Evolutionary conservation across 1,284 basidiomycete genomes (phyloP).

Genomic region (Clitocybe nebularis): DNA sequence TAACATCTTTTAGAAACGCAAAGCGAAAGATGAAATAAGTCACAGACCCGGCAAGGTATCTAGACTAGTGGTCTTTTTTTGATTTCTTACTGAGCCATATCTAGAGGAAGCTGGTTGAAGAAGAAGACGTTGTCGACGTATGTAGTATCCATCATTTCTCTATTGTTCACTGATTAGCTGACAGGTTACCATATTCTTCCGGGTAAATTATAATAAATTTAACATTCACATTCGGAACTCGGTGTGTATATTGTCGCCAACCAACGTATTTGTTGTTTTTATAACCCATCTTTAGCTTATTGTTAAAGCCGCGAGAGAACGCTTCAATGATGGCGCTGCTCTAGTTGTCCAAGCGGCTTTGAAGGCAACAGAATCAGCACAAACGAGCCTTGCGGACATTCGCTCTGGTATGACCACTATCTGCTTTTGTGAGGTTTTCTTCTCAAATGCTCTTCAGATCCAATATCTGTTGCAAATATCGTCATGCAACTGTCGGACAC

Average conservation of each 20-base stretch:
- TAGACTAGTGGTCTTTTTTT: conserved; percentile 3
- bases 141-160: conserved; percentile 21
- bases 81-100: conserved; percentile 8
- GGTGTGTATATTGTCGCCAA: conserved; percentile 37
- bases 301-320: conserved; percentile 67
- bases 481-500: conserved; percentile 59
- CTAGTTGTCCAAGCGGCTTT: conserved; percentile 69
- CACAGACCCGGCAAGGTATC: conserved; percentile 51
- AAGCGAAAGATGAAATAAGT: conserved; percentile 45
- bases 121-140: conserved; percentile 63
- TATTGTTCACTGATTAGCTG: conserved; percentile 9
- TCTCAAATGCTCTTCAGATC: conserved; percentile 39
- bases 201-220: conserved; percentile 87
- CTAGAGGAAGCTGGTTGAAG: conserved; percentile 54
- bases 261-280: conserved; percentile 4
- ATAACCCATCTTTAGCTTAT: conserved; percentile 54
- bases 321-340: conserved; percentile 75
- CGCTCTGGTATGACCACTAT: conserved; percentile 51
- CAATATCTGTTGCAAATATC: conserved; percentile 59
- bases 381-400: conserved; percentile 56
- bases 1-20: conserved; percentile 49
- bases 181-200: conserved; percentile 73
- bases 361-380: conserved; percentile 63
- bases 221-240: conserved; percentile 86
- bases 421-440: background rate